Evolutionary conservation across 495 filamentous ascomycete species (phyloP).

Genomic region (Daldinia concentrica): DNA sequence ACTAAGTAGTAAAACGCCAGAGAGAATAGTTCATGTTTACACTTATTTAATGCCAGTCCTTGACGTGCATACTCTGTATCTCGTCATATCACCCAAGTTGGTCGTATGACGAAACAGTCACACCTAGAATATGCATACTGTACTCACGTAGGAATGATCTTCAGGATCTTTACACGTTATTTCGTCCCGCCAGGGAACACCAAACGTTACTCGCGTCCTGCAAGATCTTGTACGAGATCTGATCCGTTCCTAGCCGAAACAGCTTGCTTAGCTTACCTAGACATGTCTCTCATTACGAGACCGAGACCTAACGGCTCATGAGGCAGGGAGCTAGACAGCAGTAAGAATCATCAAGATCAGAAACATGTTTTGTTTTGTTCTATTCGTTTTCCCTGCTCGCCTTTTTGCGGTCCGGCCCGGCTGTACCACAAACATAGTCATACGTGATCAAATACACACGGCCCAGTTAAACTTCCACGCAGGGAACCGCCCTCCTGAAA

Average conservation of each 20-base stretch:
- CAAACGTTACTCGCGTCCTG: slow-evolving; percentile 9
- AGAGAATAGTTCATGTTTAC: background rate
- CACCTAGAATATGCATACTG: background rate
- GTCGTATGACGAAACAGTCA: background rate
- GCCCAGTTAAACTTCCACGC: slow-evolving; percentile 3
- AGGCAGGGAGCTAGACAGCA: slow-evolving; percentile 3
- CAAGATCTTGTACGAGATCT: slow-evolving; percentile 35
- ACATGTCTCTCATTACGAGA: slow-evolving; percentile 32
- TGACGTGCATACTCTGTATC: background rate
- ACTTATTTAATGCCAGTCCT: background rate
- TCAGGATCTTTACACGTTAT: background rate
- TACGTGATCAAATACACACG: slow-evolving; percentile 8
- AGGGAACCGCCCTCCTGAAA: slow-evolving; percentile 1
- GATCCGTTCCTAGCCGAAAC: slow-evolving; percentile 22
- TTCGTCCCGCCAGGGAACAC: background rate
- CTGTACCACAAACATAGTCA: background rate
- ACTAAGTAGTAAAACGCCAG: background rate
- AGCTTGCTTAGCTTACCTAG: slow-evolving; percentile 12
- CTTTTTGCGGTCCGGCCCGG: background rate
- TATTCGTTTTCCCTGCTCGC: background rate
- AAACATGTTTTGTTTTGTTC: slow-evolving; percentile 1
- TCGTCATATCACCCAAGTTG: background rate
- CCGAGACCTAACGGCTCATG: slow-evolving; percentile 37
- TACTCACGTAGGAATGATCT: background rate
- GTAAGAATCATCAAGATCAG: background rate